A percentile compares a stretch with the other conserved stretches of the same genome.
Conservation (phyloP, 2,329 filamentous ascomycete species). For the Blastomyces gilchristii region DNA sequence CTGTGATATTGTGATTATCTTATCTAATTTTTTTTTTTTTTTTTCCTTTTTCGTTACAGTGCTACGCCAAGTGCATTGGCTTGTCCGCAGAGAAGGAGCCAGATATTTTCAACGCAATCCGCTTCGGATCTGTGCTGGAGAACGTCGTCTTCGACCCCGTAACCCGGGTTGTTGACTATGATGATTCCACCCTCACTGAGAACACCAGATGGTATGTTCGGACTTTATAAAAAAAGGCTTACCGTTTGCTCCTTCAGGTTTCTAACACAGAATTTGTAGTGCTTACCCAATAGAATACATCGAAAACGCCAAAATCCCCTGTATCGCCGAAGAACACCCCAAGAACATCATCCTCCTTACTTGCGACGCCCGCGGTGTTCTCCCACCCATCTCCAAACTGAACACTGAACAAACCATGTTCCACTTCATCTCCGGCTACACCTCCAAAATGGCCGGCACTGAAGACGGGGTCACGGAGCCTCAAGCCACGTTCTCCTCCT, state of each 20-base stretch:
- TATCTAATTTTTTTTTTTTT: too few relatives aligned
- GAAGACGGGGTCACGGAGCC: slow-evolving; percentile 96
- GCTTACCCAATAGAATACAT: slow-evolving; percentile 99
- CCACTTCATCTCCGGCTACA: slow-evolving; percentile 99
- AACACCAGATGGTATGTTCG: slow-evolving; percentile 69
- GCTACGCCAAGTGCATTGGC: slow-evolving; percentile 98
- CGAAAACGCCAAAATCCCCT: slow-evolving; percentile 96
- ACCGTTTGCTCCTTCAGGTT: too few relatives aligned
- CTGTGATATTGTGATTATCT: not conserved
- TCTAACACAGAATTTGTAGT: slow-evolving; percentile 23
- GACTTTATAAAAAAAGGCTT: not conserved
- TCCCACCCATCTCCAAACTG: slow-evolving; percentile 96
- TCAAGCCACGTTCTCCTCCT: slow-evolving; percentile 96
- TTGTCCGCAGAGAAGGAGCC: slow-evolving; percentile 98
- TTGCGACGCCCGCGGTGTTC: slow-evolving; percentile 92
- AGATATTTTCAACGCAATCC: slow-evolving; percentile 92
- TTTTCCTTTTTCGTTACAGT: slow-evolving; percentile 31
- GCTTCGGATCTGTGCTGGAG: slow-evolving; percentile 93
- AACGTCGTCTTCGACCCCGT: slow-evolving; percentile 95
- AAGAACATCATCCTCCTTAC: slow-evolving; percentile 97
- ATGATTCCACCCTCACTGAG: slow-evolving; percentile 88
- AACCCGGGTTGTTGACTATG: slow-evolving; percentile 87
- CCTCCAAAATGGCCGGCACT: slow-evolving; percentile 99
- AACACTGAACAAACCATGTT: slow-evolving; percentile 96
- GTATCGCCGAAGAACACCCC: slow-evolving; percentile 75